A percentile compares a stretch with the other conserved stretches of the same genome.
These are phyloP conservation scores for Fusarium pseudograminearum DNA, from an alignment of 2,329 filamentous ascomycete genomes.

Conservation along the genomic window DNA sequence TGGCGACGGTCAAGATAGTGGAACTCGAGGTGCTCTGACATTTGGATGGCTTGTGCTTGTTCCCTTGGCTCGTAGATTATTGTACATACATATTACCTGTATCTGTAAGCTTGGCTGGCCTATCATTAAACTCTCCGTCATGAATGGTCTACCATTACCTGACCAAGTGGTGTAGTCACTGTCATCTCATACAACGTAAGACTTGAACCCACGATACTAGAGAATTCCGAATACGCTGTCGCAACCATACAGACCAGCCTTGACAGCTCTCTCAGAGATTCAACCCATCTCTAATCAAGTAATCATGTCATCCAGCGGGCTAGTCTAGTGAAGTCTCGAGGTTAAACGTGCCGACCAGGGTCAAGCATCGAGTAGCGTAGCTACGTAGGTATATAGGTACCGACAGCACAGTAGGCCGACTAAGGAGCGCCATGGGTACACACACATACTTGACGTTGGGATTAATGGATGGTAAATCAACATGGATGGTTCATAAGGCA, in stretches of 20 bases:
- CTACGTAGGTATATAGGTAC: neutral
- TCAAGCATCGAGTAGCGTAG: constrained; percentile 23
- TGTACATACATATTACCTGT: neutral
- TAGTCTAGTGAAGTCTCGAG: constrained; percentile 21
- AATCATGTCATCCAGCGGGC: neutral
- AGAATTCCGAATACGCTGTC: constrained; percentile 31
- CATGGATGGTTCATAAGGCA: constrained; percentile 32
- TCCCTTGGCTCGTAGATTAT: constrained; percentile 2
- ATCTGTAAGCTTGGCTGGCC: constrained; percentile 25
- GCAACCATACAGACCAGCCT: neutral
- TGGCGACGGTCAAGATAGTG: constrained; percentile 41
- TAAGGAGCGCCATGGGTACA: constrained; percentile 36
- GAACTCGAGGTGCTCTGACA: constrained; percentile 38
- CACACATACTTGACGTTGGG: neutral
- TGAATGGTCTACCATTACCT: neutral
- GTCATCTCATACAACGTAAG: neutral
- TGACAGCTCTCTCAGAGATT: neutral
- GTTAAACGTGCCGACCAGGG: constrained; percentile 38
- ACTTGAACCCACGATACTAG: constrained; percentile 2
- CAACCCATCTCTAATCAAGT: constrained; percentile 2
- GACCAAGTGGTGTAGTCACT: neutral
- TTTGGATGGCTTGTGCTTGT: constrained; percentile 35
- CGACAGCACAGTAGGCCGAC: constrained; percentile 26
- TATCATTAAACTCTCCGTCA: constrained; percentile 25
- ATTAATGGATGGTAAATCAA: constrained; percentile 3